A percentile compares a stretch with the other conserved stretches of the same genome.
phyloP scores from a whole-genome alignment of 2,329 filamentous ascomycete species.

The Lasiodiplodia gonubiensis region DNA sequence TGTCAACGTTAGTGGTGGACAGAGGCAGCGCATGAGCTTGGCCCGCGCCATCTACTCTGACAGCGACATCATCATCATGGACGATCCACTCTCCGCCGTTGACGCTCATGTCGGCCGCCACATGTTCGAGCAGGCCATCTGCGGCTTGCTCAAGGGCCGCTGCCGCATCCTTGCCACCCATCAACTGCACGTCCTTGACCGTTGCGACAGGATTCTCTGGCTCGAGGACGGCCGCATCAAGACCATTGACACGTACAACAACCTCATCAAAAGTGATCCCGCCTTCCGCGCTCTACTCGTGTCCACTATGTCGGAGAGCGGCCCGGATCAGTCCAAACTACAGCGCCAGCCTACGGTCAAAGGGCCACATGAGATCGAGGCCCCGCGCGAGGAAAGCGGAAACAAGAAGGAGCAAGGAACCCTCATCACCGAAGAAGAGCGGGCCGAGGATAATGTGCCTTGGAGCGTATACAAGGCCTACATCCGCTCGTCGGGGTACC shows the following conservation, averaged over 20 bases:
- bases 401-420: slow-evolving; percentile 63
- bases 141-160: slow-evolving; percentile 85
- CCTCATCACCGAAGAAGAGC: slow-evolving; percentile 66
- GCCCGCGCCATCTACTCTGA: slow-evolving; percentile 77
- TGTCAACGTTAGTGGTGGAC: slow-evolving; percentile 92
- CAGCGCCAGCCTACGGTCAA: slow-evolving; percentile 37
- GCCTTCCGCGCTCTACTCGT: slow-evolving; percentile 83
- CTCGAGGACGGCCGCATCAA: slow-evolving; percentile 86
- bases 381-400: slow-evolving; percentile 57
- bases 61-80: slow-evolving; percentile 67
- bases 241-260: slow-evolving; percentile 86
- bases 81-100: slow-evolving; percentile 66
- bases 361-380: slow-evolving; percentile 55
- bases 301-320: slow-evolving; percentile 71
- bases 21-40: slow-evolving; percentile 95
- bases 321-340: slow-evolving; percentile 28
- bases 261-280: slow-evolving; percentile 79
- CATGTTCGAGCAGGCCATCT: slow-evolving; percentile 93
- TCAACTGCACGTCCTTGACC: slow-evolving; percentile 88
- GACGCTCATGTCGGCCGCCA: slow-evolving; percentile 67
- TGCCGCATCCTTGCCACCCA: slow-evolving; percentile 92
- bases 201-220: slow-evolving; percentile 91
- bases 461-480: slow-evolving; percentile 83
- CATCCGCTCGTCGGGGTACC: slow-evolving; percentile 73
- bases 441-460: slow-evolving; percentile 75